These are phyloP conservation scores for Triangularia verruculosa DNA, from an alignment of 2,329 filamentous ascomycete species.

Conservation along the genomic window DNA sequence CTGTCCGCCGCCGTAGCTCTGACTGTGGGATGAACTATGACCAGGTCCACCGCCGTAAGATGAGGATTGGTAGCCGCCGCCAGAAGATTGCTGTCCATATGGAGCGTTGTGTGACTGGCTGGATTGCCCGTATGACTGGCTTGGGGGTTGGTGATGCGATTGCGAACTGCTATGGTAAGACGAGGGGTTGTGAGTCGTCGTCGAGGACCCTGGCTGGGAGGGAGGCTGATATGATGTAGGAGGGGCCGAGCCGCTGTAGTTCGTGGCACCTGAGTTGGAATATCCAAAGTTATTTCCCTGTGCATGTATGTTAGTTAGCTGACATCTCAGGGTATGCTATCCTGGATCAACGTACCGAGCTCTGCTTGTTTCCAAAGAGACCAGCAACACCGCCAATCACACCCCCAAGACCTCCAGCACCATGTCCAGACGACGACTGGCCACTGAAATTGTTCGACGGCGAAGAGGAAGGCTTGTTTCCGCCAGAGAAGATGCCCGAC, in stretches of 20 bases:
- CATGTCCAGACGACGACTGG: constrained; percentile 37
- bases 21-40: constrained; percentile 24
- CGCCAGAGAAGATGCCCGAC: constrained; percentile 48
- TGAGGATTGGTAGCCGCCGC: constrained; percentile 22
- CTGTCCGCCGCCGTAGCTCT: constrained; percentile 22
- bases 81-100: constrained; percentile 23
- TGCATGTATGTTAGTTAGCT: not conserved
- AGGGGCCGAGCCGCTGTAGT: constrained; percentile 60
- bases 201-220: constrained; percentile 30
- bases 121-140: constrained; percentile 17
- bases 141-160: constrained; percentile 22
- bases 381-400: constrained; percentile 54
- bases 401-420: constrained; percentile 50
- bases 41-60: constrained; percentile 18
- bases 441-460: constrained; percentile 50
- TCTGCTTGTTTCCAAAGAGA: constrained; percentile 47
- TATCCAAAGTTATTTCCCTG: constrained; percentile 61
- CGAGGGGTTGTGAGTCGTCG: constrained; percentile 16
- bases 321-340: not conserved
- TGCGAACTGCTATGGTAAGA: constrained; percentile 32
- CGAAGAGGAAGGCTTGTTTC: constrained; percentile 44
- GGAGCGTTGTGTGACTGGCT: constrained; percentile 28
- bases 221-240: constrained; percentile 56
- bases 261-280: constrained; percentile 51
- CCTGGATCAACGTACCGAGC: constrained; percentile 36